Percentiles rank a stretch among this genome's conserved stretches.
phyloP scores from a whole-genome alignment of 1,139 yeast genomes.

The Kodamaea ohmeri region DNA sequence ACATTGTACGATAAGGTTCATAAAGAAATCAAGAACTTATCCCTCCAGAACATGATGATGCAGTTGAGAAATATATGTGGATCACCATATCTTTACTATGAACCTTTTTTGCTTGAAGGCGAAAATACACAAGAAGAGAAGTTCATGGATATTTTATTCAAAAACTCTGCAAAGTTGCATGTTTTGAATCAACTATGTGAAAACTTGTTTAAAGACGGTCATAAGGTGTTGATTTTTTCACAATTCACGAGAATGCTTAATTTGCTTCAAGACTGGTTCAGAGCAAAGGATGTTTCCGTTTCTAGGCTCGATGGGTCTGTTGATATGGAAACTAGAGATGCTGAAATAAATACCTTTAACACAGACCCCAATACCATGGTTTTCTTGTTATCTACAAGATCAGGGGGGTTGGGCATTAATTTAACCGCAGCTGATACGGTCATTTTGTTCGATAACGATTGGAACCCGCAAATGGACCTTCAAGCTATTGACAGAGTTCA shows the following conservation, averaged over 20 bases:
- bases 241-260: slow-evolving; percentile 83
- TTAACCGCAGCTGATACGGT: slow-evolving; percentile 87
- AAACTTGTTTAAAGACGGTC: slow-evolving; percentile 44
- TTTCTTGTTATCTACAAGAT: slow-evolving; percentile 81
- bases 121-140: slow-evolving; percentile 14
- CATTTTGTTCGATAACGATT: slow-evolving; percentile 84
- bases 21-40: slow-evolving; percentile 24
- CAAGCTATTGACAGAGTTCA: slow-evolving; percentile 97
- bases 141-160: slow-evolving; percentile 34
- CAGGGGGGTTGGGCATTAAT: slow-evolving; percentile 93
- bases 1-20: slow-evolving; percentile 18
- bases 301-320: slow-evolving; percentile 80
- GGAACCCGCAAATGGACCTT: slow-evolving; percentile 96
- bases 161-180: slow-evolving; percentile 69
- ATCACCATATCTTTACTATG: slow-evolving; percentile 79
- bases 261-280: slow-evolving; percentile 65
- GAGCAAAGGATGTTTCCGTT: slow-evolving; percentile 30
- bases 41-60: slow-evolving; percentile 67
- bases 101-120: slow-evolving; percentile 57
- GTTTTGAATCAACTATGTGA: slow-evolving; percentile 61
- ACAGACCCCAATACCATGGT: slow-evolving; percentile 34
- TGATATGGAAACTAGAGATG: slow-evolving; percentile 61
- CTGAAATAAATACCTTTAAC: slow-evolving; percentile 56
- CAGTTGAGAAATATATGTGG: slow-evolving; percentile 82
- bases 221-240: slow-evolving; percentile 75